Base-by-base conservation (phyloP, 2,329 filamentous ascomycete genomes). In the Cladosporium sp. region DNA sequence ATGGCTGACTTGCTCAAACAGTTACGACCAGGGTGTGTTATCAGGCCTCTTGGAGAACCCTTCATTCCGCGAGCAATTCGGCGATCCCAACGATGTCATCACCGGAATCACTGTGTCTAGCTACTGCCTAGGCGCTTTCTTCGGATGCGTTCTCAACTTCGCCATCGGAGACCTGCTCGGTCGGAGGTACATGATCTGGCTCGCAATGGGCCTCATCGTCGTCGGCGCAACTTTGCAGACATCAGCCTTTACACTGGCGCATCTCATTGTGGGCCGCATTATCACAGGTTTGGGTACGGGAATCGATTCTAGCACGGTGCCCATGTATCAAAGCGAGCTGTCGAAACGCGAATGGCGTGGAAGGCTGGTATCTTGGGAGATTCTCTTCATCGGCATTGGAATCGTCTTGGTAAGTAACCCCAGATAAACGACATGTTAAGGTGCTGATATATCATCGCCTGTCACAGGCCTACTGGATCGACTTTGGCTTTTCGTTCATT, bases 281-380 rank as follows among this genome's bases (percentile, higher is more conserved):
- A 75, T 83, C 11, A 77, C 81, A 0, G 81, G 81, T 10, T 26
- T 81, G 8, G 80, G 80, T 0, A 75, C 79, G 52, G 80, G 80
- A 26, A 76, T 80, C 47, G 66, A 68, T 30, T 81, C 77, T 59
- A 77, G 76, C 52, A 66, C 65, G 0, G 78, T 79, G 0, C 80
- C 80, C 1, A 79, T 81, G 14, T 76, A 72, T 28, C 71, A 73
- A 59, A 65, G 69, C 30, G 71, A 73, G 59, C 65, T 73, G 10
- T 71, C 67, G 49, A 68, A 71, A 59, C 70, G 69, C 26, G 68
- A 74, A 49, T 66, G 65, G 34, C 68, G 73, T 14, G 73, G 73
- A 5, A 65, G 70, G 18, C 38, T 75, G 1, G 72, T 74, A 12
- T 71, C 69, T 18, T 73, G 68, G 65, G 69, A 74, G 63, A 71